These are phyloP conservation scores for Penicillium diatomitis DNA, from an alignment of 495 filamentous ascomycete species.

Conservation along the genomic window DNA sequence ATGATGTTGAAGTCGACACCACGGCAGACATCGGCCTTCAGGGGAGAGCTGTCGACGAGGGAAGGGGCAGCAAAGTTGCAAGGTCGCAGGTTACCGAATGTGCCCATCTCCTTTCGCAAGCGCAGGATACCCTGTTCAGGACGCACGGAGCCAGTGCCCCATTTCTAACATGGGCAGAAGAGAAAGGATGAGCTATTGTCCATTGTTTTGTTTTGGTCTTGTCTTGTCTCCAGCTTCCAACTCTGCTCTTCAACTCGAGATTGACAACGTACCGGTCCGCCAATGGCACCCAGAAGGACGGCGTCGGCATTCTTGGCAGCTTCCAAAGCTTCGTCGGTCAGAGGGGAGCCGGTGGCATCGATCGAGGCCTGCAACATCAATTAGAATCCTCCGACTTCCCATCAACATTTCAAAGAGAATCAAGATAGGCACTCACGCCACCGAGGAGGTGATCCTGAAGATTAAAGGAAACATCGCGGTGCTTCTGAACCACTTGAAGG, in stretches of 20 bases:
- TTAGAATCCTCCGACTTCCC: too few species aligned
- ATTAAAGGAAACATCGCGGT: constrained; percentile 67
- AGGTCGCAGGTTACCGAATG: constrained; percentile 95
- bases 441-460: constrained; percentile 88
- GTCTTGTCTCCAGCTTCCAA: not conserved
- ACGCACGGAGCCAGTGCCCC: constrained; percentile 81
- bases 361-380: constrained; percentile 56
- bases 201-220: not conserved
- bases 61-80: constrained; percentile 93
- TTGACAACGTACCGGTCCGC: constrained; percentile 60
- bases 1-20: constrained; percentile 93
- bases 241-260: not conserved
- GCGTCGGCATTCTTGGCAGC: constrained; percentile 89
- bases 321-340: constrained; percentile 75
- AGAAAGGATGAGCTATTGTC: not conserved
- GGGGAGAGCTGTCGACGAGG: constrained; percentile 78
- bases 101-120: constrained; percentile 87
- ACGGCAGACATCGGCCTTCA: constrained; percentile 77
- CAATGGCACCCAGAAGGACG: constrained; percentile 88
- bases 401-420: too few species aligned
- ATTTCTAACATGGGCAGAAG: constrained; percentile 51
- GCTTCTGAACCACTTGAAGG: constrained; percentile 65
- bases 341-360: constrained; percentile 63
- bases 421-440: constrained; percentile 55
- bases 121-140: constrained; percentile 91